Evolutionary conservation across 2,329 filamentous ascomycete species (phyloP).

Genomic region (Exophiala lecanii-corni): DNA sequence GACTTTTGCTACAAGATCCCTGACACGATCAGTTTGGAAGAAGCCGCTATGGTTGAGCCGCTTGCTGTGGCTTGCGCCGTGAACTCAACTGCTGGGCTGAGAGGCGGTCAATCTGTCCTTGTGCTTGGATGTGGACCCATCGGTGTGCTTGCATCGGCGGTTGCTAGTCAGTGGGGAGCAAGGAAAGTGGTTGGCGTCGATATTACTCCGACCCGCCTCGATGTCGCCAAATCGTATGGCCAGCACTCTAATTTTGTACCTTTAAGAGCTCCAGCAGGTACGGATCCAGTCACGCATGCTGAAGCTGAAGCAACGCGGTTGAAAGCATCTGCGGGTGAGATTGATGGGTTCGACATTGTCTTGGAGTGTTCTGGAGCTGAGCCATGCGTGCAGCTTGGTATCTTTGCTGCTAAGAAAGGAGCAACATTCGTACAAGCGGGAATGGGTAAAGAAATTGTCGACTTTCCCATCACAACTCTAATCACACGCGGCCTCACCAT

Average conservation of each 20-base stretch:
- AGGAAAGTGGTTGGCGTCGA: constrained; percentile 46
- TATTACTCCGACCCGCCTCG: constrained; percentile 38
- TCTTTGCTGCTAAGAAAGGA: no score
- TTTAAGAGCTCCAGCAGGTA: no score
- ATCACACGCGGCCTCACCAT: constrained; percentile 47
- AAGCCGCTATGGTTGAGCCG: constrained; percentile 52
- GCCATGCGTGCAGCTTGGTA: no score
- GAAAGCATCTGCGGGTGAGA: no score
- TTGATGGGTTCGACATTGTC: no score
- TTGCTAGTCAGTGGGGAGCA: constrained; percentile 44
- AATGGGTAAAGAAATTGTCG: constrained; percentile 36
- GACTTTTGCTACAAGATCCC: constrained; percentile 49
- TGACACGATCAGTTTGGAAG: constrained; percentile 43
- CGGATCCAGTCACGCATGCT: no score
- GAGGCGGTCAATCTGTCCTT: constrained; percentile 41
- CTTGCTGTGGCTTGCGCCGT: constrained; percentile 50
- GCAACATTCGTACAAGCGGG: not conserved
- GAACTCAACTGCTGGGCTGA: constrained; percentile 38
- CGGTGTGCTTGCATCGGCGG: constrained; percentile 44
- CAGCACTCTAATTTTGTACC: no score
- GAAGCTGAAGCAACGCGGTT: no score
- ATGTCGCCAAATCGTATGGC: constrained; percentile 40
- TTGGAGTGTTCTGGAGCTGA: no score
- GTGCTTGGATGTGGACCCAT: constrained; percentile 51
- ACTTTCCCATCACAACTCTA: constrained; percentile 48